Percentiles rank a stretch among this genome's conserved stretches.
These are phyloP conservation scores for Clitoria ternatea DNA, from an alignment of 306 rosid species.

Conservation along the genomic window DNA sequence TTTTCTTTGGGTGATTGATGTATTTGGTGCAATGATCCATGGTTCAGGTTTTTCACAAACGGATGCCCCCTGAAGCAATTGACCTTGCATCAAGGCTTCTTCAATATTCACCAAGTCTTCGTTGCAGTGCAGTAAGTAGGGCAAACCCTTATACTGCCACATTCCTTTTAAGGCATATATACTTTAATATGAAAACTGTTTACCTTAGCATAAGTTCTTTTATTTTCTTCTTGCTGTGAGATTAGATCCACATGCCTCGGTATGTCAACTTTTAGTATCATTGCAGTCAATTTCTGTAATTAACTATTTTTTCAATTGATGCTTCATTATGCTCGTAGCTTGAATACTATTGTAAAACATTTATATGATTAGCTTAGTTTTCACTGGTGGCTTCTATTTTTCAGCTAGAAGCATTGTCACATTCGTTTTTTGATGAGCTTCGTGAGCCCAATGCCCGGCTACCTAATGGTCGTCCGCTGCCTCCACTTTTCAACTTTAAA, in stretches of 20 bases:
- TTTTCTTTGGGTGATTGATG: neutral
- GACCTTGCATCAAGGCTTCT: conserved; percentile 98
- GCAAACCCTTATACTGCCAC: neutral
- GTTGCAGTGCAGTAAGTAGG: conserved; percentile 83
- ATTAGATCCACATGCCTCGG: neutral
- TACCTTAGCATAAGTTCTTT: neutral
- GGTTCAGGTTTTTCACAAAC: conserved; percentile 81
- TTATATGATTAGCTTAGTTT: conserved; percentile 3
- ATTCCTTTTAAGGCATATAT: neutral
- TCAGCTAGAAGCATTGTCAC: conserved; percentile 94
- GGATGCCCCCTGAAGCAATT: conserved; percentile 98
- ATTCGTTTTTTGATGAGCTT: conserved; percentile 91
- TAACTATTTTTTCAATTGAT: neutral
- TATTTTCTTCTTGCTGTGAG: conserved; percentile 1
- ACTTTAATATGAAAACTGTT: neutral
- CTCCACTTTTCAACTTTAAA: conserved; percentile 81
- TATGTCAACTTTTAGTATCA: conserved; percentile 12
- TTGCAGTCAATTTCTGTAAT: neutral
- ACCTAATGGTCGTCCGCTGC: conserved; percentile 81
- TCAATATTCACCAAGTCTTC: conserved; percentile 93
- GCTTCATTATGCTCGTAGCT: neutral
- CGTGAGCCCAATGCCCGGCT: conserved; percentile 84
- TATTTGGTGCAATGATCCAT: conserved; percentile 19
- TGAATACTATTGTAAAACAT: conserved; percentile 12
- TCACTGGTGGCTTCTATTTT: conserved; percentile 18